These are phyloP conservation scores for Tetrapisispora fleetii DNA, from an alignment of 805 yeast species.

Conservation along the genomic window DNA sequence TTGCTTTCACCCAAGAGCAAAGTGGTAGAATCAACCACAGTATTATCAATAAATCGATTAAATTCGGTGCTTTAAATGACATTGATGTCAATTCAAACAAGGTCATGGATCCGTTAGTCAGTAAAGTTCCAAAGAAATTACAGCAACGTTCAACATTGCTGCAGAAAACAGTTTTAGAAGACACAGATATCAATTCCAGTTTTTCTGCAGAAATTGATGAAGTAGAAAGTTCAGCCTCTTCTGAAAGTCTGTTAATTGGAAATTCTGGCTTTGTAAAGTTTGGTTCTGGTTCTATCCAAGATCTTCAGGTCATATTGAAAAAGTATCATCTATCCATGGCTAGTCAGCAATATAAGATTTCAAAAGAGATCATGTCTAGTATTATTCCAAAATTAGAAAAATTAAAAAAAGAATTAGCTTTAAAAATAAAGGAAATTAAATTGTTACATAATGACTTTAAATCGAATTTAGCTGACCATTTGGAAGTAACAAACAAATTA, in stretches of 20 bases:
- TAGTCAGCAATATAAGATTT: conserved; percentile 39
- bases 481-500: conserved; percentile 50
- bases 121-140: conserved; percentile 27
- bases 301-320: conserved; percentile 58
- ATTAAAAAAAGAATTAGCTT: conserved; percentile 52
- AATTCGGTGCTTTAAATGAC: conserved; percentile 28
- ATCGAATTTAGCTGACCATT: conserved; percentile 45
- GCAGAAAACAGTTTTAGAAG: background rate
- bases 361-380: conserved; percentile 43
- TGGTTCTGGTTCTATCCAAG: conserved; percentile 69
- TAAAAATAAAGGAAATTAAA: conserved; percentile 71
- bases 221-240: conserved; percentile 5
- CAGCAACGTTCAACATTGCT: conserved; percentile 14
- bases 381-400: conserved; percentile 49
- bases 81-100: conserved; percentile 23
- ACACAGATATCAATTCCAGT: background rate
- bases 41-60: conserved; percentile 53
- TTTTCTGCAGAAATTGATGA: background rate
- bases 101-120: conserved; percentile 41
- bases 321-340: conserved; percentile 51
- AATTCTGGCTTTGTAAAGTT: conserved; percentile 50
- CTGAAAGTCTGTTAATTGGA: conserved; percentile 14
- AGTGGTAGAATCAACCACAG: conserved; percentile 52
- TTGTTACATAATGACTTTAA: conserved; percentile 53
- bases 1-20: conserved; percentile 71